These are phyloP conservation scores for Pterocarpus santalinus DNA, from an alignment of 306 rosid genomes.

Conservation along the genomic window DNA sequence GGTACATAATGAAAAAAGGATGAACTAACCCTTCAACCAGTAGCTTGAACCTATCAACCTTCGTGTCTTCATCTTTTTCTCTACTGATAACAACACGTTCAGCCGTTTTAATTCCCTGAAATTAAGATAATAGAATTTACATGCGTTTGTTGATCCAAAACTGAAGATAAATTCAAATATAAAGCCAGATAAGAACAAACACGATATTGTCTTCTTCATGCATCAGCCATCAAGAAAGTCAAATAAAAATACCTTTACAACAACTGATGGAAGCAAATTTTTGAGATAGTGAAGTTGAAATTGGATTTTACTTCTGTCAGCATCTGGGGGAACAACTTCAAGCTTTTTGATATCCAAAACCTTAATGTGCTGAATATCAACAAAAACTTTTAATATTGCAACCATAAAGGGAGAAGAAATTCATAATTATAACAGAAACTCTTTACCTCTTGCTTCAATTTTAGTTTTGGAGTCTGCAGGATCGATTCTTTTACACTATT, in stretches of 20 bases:
- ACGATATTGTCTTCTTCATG: constrained; percentile 13
- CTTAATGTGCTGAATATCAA: constrained; percentile 76
- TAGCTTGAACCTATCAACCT: constrained; percentile 62
- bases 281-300: constrained; percentile 76
- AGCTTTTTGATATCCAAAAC: constrained; percentile 73
- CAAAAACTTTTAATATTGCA: constrained; percentile 40
- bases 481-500: constrained; percentile 77
- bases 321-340: constrained; percentile 64
- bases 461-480: constrained; percentile 68
- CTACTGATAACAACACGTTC: constrained; percentile 76
- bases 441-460: constrained; percentile 83
- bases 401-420: constrained; percentile 32
- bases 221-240: constrained; percentile 33
- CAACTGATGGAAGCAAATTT: constrained; percentile 77
- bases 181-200: constrained; percentile 1
- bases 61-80: constrained; percentile 55
- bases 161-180: constrained; percentile 14
- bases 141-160: constrained; percentile 19
- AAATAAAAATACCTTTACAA: constrained; percentile 69
- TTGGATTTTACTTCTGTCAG: constrained; percentile 74
- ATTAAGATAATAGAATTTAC: constrained; percentile 41
- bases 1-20: background rate
- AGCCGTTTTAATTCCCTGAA: constrained; percentile 84
- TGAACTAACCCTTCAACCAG: constrained; percentile 93
- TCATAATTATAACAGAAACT: constrained; percentile 36